Conservation (phyloP, 768 basidiomycete species). For the Russula abietina region DNA sequence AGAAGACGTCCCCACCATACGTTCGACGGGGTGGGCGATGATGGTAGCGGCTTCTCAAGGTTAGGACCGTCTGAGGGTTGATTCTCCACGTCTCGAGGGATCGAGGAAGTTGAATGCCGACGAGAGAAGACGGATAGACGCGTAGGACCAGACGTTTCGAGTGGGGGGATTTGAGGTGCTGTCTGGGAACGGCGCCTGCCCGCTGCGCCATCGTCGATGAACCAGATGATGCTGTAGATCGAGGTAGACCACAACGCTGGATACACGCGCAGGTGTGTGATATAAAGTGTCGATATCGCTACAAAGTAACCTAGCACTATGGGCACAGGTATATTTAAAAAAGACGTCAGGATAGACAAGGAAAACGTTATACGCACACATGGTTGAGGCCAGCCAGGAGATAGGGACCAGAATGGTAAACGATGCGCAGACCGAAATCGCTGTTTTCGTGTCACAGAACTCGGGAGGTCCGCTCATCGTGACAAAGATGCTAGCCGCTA, state of each 20-base stretch:
- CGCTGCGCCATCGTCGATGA: conserved; percentile 27
- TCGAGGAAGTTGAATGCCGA: conserved; percentile 18
- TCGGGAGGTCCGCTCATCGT: conserved; percentile 41
- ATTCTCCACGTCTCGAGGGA: conserved; percentile 16
- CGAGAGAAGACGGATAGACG: conserved; percentile 24
- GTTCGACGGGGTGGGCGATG: not conserved
- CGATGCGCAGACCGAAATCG: conserved; percentile 28
- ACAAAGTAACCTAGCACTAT: conserved; percentile 53
- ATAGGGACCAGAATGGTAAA: conserved; percentile 29
- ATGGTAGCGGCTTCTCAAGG: conserved; percentile 8
- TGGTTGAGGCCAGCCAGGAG: conserved; percentile 31
- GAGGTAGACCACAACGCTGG: conserved; percentile 49
- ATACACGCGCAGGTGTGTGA: conserved; percentile 40
- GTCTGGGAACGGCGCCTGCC: not conserved
- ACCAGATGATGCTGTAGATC: conserved; percentile 56
- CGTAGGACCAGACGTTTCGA: conserved; percentile 13
- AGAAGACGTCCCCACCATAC: conserved; percentile 16
- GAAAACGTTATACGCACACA: conserved; percentile 27
- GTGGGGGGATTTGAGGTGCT: conserved; percentile 20
- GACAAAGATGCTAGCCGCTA: conserved; percentile 46
- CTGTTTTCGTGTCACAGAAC: conserved; percentile 31
- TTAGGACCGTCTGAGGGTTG: not conserved
- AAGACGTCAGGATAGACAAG: not conserved
- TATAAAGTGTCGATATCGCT: conserved; percentile 41
- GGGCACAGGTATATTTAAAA: not conserved